Conservation (phyloP, 2,329 filamentous ascomycete genomes). For the Clonostachys byssicola region DNA sequence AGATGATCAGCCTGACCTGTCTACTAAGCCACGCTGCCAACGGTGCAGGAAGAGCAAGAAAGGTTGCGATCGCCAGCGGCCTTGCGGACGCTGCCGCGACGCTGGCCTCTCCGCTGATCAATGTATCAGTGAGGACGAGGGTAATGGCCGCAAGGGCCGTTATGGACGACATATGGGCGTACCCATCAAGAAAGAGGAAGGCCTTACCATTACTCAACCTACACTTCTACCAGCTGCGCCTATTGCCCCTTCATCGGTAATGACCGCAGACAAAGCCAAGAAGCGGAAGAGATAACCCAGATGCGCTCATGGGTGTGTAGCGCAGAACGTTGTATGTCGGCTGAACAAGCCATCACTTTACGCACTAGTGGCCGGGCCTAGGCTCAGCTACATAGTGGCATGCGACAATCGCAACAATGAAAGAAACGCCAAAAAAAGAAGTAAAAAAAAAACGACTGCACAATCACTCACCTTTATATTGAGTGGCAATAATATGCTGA, state of each 20-base stretch:
- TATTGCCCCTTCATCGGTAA: slow-evolving; percentile 27
- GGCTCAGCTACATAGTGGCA: no score
- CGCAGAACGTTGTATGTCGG: neutral
- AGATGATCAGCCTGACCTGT: slow-evolving; percentile 88
- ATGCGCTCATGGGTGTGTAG: no score
- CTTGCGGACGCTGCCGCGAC: slow-evolving; percentile 92
- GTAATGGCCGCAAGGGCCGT: slow-evolving; percentile 92
- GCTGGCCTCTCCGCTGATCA: slow-evolving; percentile 90
- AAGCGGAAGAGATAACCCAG: slow-evolving; percentile 53
- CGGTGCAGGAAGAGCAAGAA: slow-evolving; percentile 99
- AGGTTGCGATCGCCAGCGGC: slow-evolving; percentile 93
- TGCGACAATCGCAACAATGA: no score
- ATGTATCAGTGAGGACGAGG: slow-evolving; percentile 96
- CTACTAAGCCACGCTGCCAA: slow-evolving; percentile 94
- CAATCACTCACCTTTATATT: neutral
- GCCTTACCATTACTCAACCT: slow-evolving; percentile 24
- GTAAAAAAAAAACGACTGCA: neutral
- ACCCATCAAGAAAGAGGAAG: slow-evolving; percentile 55
- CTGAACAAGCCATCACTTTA: no score
- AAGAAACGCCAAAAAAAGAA: neutral
- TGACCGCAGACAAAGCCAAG: slow-evolving; percentile 50
- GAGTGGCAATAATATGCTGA: no score
- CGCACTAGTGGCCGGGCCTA: no score
- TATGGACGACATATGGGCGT: slow-evolving; percentile 74
- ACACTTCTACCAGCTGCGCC: slow-evolving; percentile 38